Conservation (phyloP, 345 rosid species). For the Crucihimalaya himalaica region DNA sequence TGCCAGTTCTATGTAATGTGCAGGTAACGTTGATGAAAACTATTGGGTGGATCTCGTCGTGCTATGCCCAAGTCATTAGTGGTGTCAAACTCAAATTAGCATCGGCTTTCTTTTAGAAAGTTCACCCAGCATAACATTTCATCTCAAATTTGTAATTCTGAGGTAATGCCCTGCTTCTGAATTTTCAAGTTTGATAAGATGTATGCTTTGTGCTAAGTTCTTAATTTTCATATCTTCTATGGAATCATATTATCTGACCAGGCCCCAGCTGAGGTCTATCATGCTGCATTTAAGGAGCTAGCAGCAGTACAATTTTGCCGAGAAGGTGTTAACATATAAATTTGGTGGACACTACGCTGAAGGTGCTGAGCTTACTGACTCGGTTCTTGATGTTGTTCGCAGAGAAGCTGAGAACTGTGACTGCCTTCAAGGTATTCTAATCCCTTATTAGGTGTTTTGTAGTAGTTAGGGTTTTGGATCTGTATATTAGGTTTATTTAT, state of each 20-base stretch:
- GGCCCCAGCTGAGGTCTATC: slow-evolving; percentile 70
- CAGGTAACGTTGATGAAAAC: slow-evolving; percentile 67
- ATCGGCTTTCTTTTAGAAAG: slow-evolving; percentile 63
- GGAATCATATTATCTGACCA: slow-evolving; percentile 36
- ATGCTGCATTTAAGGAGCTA: slow-evolving; percentile 82
- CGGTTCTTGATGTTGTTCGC: slow-evolving; percentile 62
- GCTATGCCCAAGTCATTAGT: slow-evolving; percentile 52
- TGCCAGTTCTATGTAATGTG: slow-evolving; percentile 31
- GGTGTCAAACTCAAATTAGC: slow-evolving; percentile 50
- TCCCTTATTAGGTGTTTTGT: background rate
- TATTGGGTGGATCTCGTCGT: slow-evolving; percentile 57
- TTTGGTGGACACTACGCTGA: slow-evolving; percentile 69
- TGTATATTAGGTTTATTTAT: background rate
- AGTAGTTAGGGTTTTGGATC: background rate
- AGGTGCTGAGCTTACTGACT: slow-evolving; percentile 64
- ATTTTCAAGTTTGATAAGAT: slow-evolving; percentile 18
- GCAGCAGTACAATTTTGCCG: slow-evolving; percentile 53
- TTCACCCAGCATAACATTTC: slow-evolving; percentile 57
- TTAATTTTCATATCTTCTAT: background rate
- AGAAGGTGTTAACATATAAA: too few species aligned
- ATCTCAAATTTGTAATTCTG: slow-evolving; percentile 56
- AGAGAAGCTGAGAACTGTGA: slow-evolving; percentile 71
- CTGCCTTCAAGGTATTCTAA: slow-evolving; percentile 55
- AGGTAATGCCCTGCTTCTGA: slow-evolving; percentile 49
- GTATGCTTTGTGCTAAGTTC: slow-evolving; percentile 7